Percentiles rank a stretch among this genome's conserved stretches.
phyloP scores from a whole-genome alignment of 306 rosid genomes.

The Quercus gilva region DNA sequence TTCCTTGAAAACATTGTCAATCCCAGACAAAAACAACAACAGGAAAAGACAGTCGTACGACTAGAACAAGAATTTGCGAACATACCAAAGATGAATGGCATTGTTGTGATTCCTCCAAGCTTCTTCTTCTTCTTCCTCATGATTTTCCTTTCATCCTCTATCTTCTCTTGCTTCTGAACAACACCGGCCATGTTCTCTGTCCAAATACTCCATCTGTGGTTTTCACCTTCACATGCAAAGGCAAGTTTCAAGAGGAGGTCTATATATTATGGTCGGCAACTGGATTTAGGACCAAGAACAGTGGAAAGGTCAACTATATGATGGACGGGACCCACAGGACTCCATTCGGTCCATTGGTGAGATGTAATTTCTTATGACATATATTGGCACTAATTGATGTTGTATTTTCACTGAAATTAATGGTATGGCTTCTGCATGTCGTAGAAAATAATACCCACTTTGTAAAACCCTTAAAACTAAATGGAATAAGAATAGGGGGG shows the following conservation, averaged over 20 bases:
- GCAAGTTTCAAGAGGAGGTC: no score
- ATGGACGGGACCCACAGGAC: background rate
- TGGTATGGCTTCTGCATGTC: no score
- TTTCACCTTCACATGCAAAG: background rate
- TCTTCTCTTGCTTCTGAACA: background rate
- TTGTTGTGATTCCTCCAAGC: constrained; percentile 54
- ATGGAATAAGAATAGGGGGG: no score
- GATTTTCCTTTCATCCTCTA: background rate
- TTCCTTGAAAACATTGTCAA: background rate
- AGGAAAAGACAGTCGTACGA: background rate
- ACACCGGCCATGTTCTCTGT: constrained; percentile 5
- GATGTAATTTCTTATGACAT: background rate
- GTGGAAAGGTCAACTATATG: background rate
- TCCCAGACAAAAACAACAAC: background rate
- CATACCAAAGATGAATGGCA: constrained; percentile 61
- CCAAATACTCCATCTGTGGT: constrained; percentile 20
- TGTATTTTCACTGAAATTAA: no score
- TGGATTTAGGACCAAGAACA: background rate
- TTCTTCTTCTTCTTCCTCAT: background rate
- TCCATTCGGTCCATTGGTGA: background rate
- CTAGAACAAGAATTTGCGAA: background rate
- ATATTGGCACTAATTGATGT: no score
- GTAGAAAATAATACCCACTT: no score
- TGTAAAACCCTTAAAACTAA: no score
- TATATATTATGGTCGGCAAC: background rate